phyloP scores from a whole-genome alignment of 441 rosid genomes.

The Populus hybrid region DNA sequence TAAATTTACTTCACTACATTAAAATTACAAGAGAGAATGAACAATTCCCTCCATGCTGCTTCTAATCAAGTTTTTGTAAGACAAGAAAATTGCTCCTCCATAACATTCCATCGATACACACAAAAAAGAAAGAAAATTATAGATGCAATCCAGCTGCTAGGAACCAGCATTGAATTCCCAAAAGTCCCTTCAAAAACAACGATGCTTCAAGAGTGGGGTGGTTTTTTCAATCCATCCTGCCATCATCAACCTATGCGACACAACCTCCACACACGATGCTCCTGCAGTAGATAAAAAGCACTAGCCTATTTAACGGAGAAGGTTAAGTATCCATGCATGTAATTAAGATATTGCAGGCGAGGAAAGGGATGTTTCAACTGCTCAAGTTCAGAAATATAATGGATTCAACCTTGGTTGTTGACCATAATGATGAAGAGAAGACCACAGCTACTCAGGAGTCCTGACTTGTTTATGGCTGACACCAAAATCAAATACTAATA shows the following conservation, averaged over 20 bases:
- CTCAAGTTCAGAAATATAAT: neutral
- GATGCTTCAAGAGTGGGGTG: slow-evolving; percentile 9
- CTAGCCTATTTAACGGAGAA: neutral
- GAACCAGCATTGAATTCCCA: slow-evolving; percentile 14
- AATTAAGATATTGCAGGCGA: neutral
- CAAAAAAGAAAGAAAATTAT: slow-evolving; percentile 1
- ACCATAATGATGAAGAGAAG: neutral
- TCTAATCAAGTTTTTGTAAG: slow-evolving; percentile 19
- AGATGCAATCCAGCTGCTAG: slow-evolving; percentile 4
- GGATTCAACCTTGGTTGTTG: neutral
- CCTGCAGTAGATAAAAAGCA: slow-evolving; percentile 37
- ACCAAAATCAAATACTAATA: too few relatives aligned
- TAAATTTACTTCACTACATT: slow-evolving; percentile 8
- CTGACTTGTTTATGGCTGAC: too few relatives aligned
- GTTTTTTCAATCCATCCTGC: neutral
- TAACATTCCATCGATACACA: slow-evolving; percentile 21
- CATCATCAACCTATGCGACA: slow-evolving; percentile 37
- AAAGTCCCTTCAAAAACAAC: slow-evolving; percentile 9
- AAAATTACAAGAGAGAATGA: slow-evolving; percentile 33
- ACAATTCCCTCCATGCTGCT: slow-evolving; percentile 35
- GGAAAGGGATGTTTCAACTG: neutral
- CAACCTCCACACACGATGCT: slow-evolving; percentile 89
- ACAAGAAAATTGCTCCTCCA: neutral
- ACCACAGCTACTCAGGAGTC: neutral
- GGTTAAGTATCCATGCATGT: neutral